phyloP scores from a whole-genome alignment of 352 stramenopile species.

The Phytophthora uliginosa region DNA sequence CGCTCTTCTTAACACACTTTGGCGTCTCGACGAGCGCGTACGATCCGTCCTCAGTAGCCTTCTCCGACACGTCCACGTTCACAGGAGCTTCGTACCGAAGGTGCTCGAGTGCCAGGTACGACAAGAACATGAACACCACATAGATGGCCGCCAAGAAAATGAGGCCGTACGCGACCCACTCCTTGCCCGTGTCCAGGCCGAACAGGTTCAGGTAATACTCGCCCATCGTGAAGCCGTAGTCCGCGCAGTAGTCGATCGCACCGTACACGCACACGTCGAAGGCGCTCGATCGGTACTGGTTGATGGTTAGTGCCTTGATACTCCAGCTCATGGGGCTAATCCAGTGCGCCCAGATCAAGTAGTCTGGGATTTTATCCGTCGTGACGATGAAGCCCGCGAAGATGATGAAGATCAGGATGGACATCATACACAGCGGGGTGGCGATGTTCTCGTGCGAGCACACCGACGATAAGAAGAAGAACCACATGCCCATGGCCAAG shows the following conservation, averaged over 20 bases:
- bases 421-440: constrained; percentile 4
- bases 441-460: constrained; percentile 2
- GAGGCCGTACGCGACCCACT: constrained; percentile 19
- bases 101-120: not conserved
- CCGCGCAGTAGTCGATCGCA: constrained; percentile 23
- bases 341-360: not conserved
- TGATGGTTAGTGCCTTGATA: constrained; percentile 23
- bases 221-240: constrained; percentile 32
- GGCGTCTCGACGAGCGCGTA: not conserved
- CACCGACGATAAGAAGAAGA: constrained; percentile 18
- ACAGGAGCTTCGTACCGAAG: not conserved
- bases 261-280: constrained; percentile 37
- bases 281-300: constrained; percentile 33
- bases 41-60: not conserved
- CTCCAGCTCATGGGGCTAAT: constrained; percentile 45
- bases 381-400: constrained; percentile 1
- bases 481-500: constrained; percentile 5
- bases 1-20: not conserved
- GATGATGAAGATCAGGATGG: constrained; percentile 4
- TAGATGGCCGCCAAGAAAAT: constrained; percentile 14
- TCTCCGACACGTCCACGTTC: constrained; percentile 3
- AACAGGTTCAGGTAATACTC: constrained; percentile 34
- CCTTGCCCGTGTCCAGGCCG: constrained; percentile 10
- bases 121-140: constrained; percentile 16
- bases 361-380: not conserved